Base-by-base conservation (phyloP, 1,284 basidiomycete species). In the Mycena sp. region DNA sequence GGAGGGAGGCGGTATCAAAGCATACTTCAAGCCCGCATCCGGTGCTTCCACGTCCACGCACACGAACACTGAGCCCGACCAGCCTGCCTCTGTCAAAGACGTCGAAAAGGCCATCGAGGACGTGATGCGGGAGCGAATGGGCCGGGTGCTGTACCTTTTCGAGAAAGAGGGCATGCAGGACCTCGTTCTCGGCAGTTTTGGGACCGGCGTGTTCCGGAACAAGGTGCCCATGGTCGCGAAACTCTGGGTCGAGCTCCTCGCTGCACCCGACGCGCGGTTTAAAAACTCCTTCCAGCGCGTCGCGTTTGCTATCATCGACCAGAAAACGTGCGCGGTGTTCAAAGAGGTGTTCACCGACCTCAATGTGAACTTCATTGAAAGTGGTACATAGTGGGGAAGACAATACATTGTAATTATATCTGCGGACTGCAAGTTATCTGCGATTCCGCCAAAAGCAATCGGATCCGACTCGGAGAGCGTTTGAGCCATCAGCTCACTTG, bases 141-240 rank as follows among this genome's bases (percentile, higher is more conserved):
- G 80, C 1, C 83, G 92, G 62, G 82, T 92, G 37, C 79, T 94
- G 22, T 87, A 81, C 72, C 79, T 93, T n/a, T 91, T 92, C 76
- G 88, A 93, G 80, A 82, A 81, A 44, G 83, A 87, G 73, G 87
- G 88, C 11, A 85, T 87, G 20, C 82, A 82, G 72, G 84, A 88
- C 73, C 70, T 93, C 56, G 89, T 94, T 1, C 79, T 93, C 55
- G 92, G 93, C 39, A 90, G 89, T 75, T 93, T 92, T 79, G 92
- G 92, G 13, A 93, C 91, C 0, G 92, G 92, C 0, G 91, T 90
- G 9, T 93, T 93, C 80, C 82, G 81, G 73, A 93, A 93, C 76
- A 82, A 86, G 39, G 86, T 93, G 20, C 78, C 80, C 63, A 81
- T 83, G 71, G 84, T 93, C 50, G 91, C 89, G 2, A 79, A 79